A percentile compares a stretch with the other conserved stretches of the same genome.
Evolutionary conservation across 202 grass and related monocot genomes (phyloP).

Genomic region (Setaria viridis): DNA sequence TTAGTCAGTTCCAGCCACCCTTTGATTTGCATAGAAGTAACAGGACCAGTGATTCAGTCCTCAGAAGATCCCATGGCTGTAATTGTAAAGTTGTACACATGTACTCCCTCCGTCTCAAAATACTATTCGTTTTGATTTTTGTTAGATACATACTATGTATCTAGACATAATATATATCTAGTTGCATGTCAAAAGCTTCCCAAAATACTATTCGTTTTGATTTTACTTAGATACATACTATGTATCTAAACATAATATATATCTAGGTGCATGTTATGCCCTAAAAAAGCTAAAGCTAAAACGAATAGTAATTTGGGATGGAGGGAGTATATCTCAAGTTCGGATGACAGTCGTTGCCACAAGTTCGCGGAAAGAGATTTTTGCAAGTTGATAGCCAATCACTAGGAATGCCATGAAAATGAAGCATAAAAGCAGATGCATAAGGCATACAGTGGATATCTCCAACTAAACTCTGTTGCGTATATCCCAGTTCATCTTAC

Average conservation of each 20-base stretch:
- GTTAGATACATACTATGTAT: too few relatives aligned
- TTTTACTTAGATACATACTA: too few relatives aligned
- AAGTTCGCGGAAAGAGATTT: neutral
- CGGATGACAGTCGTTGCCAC: neutral
- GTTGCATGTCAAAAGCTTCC: too few relatives aligned
- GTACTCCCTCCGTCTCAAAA: neutral
- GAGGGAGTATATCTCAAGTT: neutral
- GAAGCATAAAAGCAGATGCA: neutral
- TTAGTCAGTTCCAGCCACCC: neutral
- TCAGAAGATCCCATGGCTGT: neutral
- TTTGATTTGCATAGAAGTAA: neutral
- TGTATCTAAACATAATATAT: too few relatives aligned
- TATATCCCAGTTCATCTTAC: neutral
- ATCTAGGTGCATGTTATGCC: too few relatives aligned
- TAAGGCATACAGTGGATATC: neutral
- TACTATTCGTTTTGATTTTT: too few relatives aligned
- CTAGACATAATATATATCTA: too few relatives aligned
- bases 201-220: too few relatives aligned
- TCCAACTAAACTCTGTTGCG: neutral
- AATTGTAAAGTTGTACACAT: neutral
- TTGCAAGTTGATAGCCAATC: neutral
- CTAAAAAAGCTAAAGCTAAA: too few relatives aligned
- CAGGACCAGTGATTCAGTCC: neutral
- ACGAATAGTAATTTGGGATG: too few relatives aligned
- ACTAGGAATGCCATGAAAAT: neutral